Base-by-base conservation (phyloP, 1,139 yeast species). In the Nakaseomyces glabratus region DNA sequence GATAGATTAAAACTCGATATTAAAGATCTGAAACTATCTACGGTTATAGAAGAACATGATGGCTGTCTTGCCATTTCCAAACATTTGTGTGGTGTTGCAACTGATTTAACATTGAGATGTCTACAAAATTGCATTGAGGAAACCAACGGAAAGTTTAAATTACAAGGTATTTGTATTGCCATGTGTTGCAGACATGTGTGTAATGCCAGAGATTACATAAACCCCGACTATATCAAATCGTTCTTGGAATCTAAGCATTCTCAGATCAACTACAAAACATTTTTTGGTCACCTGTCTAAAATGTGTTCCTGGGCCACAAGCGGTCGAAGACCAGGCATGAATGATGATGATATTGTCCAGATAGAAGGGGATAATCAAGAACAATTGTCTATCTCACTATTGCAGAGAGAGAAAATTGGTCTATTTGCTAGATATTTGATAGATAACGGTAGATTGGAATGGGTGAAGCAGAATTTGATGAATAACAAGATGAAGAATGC, bases 101-200 rank as follows among this genome's bases (percentile, higher is more conserved):
- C 96, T 0, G 96, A 86, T 54, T 62, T 86, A 33, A 81, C 95
- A 0, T 58, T 86, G 24, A 68, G 76, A 45, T 81, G 86, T 62
- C 53, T 84, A 2, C 43, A 67, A 20, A 76, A 75, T 39, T 68
- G 73, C 17, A 34, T 45, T 5, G 7, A 9, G 14, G 21, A 21
- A 15, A 35, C 30, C 28, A 11, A 12, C 11, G 22, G 22, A 8
- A 13, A 20, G 2, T 26, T 16, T 4, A 5, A 7, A 7, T 55
- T 75, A 35, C 57, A 61, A 2, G 93, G 93, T 0, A 56, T 81
- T 39, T 60, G 81, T 28, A 82, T 86, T 29, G 96, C 96, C n/a
- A 77, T 86, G 82, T 86, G 96, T 51, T 86, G 96, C 57, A 68
- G 96, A 40, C 96, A 86, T 52, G 76, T 78, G n/a, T 86, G 96